Base-by-base conservation (phyloP, 2,329 filamentous ascomycete species). In the Didymella pinodella region DNA sequence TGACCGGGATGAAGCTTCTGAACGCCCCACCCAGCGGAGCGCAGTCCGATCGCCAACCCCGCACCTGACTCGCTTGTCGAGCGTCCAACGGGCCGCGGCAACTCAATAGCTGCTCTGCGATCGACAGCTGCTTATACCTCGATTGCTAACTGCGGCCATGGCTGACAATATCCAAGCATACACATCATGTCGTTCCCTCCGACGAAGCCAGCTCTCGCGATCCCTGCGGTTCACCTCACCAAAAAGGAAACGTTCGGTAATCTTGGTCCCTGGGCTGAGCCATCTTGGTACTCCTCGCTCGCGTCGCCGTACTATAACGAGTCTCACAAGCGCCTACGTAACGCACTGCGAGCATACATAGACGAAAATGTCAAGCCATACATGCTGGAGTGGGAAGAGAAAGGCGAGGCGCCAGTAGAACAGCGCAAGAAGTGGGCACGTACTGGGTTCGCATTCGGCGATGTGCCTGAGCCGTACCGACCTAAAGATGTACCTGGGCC, bases 281-380 rank as follows among this genome's bases (percentile, higher is more conserved):
- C 80, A 7, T 75, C 79, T n/a, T 82, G 79, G 79, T 78, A 75
- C 62, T 76, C 78, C 61, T 76, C 78, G 28, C 80, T 85, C 56
- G 77, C 79, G 8, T 83, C 83, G 48, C 85, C 87, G 0, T 89
- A 89, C 76, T 90, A 90, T 79, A 88, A 82, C 28, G 80, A 83
- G 14, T 84, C 84, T 2, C 88, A 90, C 69, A 82, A 83, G 31
- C 77, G 75, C n/a, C 79, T 90, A 1, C 85, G 86, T 50, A 79
- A 84, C 36, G 80, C 78, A 4, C 77, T 89, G 0, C 83, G 88
- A 38, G 69, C 80, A 25, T 90, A 89, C 61, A 78, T 90, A 47
- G 83, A 90, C 57, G 79, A 81, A 2, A 76, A 87, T 36, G 79
- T 90, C 44, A 76, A 84, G 2, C 87, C 86, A 0, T 79, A 83